Base-by-base conservation (phyloP, 202 grass and related monocot species). In the Saccharum hybrid region DNA sequence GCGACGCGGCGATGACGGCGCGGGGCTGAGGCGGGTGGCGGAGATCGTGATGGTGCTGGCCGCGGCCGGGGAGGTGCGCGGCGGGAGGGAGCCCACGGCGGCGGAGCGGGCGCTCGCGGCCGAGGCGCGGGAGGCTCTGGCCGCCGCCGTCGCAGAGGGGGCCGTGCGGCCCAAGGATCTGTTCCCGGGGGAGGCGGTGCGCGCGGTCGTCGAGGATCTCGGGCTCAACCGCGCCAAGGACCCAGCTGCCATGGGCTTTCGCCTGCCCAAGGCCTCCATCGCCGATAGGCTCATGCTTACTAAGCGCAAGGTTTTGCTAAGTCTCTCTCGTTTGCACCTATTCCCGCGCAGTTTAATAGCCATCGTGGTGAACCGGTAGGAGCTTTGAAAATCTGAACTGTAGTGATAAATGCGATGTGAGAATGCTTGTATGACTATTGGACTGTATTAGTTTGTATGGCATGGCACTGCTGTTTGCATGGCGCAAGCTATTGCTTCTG, bases 41-140 rank as follows among this genome's bases (percentile, higher is more conserved):
- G 91, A 94, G 91, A 91, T 94, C 76, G 91, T 97, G 38, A 97
- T 97, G 91, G 87, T 94, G 67, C 89, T 97, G 60, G 88, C 94
- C 34, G 89, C 91, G 13, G 82, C 92, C 23, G 87, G 86, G 71
- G 87, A 93, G 87, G 80, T 88, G 89, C 63, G 94, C 15, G 94
- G 89, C 34, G 91, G 91, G 56, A 84, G 63, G 84, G 89, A 90
- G 7, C 94, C 94, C 68, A 92, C 91, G 45, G 46, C 82, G 8
- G 91, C 90, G 34, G 94, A 97, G 91, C 82, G 86, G 85, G 88
- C 91, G 56, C 90, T 97, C 66, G 89, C 78, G 10, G 85, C 89
- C 42, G 94, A 99, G 91, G 96, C 93, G 51, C 76, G 89, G 59
- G 87, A 90, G 91, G 77, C 68, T 68, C 84, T 99, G 16, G 87